Evolutionary conservation across 2,329 filamentous ascomycete species (phyloP).

Genomic region (Trichophyton verrucosum): DNA sequence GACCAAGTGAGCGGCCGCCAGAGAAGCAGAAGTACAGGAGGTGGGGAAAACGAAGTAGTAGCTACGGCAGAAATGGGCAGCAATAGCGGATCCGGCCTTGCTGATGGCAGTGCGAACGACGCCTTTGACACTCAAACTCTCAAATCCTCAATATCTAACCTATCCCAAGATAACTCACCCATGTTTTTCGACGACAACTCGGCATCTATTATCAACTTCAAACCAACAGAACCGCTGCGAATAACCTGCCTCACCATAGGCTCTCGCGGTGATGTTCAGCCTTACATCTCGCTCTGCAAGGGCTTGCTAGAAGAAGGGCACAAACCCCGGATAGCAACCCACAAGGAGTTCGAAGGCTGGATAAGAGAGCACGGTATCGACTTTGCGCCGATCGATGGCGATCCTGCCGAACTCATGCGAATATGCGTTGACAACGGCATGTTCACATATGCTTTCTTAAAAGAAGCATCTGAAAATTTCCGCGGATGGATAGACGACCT

Average conservation of each 20-base stretch:
- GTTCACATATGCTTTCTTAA: slow-evolving; percentile 84
- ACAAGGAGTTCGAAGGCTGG: slow-evolving; percentile 80
- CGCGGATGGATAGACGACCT: slow-evolving; percentile 91
- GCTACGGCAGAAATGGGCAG: slow-evolving; percentile 46
- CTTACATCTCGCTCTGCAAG: slow-evolving; percentile 93
- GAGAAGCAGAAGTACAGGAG: slow-evolving; percentile 48
- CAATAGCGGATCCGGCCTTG: slow-evolving; percentile 51
- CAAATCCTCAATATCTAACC: slow-evolving; percentile 19
- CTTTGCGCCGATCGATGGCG: slow-evolving; percentile 76
- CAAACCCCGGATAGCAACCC: slow-evolving; percentile 74
- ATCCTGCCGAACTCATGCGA: slow-evolving; percentile 87
- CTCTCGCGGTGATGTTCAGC: slow-evolving; percentile 89
- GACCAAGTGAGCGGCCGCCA: not conserved
- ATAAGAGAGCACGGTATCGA: slow-evolving; percentile 87
- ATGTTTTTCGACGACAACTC: slow-evolving; percentile 82
- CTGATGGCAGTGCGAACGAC: slow-evolving; percentile 6
- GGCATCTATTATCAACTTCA: slow-evolving; percentile 82
- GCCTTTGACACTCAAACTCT: slow-evolving; percentile 18
- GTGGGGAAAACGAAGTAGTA: slow-evolving; percentile 43
- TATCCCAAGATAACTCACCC: slow-evolving; percentile 34
- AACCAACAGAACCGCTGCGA: slow-evolving; percentile 62
- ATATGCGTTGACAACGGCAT: slow-evolving; percentile 96
- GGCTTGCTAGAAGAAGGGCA: slow-evolving; percentile 81
- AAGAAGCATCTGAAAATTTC: slow-evolving; percentile 76
- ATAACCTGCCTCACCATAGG: slow-evolving; percentile 95